Evolutionary conservation across 1,284 basidiomycete species (phyloP).

Genomic region (Sparassis latifolia): DNA sequence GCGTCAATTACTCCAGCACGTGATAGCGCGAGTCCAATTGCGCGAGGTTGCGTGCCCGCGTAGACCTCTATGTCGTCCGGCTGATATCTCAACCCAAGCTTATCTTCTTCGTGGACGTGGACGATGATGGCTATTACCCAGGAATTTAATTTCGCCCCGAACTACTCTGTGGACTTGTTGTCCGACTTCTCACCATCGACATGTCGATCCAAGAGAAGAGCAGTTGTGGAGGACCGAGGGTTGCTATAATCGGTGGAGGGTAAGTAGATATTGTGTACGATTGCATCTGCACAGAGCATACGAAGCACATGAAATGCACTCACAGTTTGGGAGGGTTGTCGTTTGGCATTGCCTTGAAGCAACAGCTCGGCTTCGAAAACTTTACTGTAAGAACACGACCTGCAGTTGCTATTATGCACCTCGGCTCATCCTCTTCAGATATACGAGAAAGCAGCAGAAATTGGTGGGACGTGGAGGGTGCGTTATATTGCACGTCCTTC

Average conservation of each 20-base stretch:
- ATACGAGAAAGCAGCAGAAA: constrained; percentile 22
- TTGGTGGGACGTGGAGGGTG: constrained; percentile 30
- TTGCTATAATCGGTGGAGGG: constrained; percentile 1
- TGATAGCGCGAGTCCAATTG: too few relatives aligned
- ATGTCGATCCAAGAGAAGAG: too few relatives aligned
- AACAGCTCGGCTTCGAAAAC: constrained; percentile 16
- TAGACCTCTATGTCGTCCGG: too few relatives aligned
- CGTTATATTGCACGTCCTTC: constrained; percentile 2
- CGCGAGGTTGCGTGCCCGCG: too few relatives aligned
- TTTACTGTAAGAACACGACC: constrained; percentile 16
- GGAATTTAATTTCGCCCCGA: too few relatives aligned
- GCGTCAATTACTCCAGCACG: too few relatives aligned
- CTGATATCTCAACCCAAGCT: too few relatives aligned
- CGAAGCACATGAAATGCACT: neutral
- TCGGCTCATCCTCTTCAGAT: constrained; percentile 15
- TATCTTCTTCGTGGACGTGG: too few relatives aligned
- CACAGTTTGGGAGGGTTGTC: constrained; percentile 19
- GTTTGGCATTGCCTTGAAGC: constrained; percentile 18
- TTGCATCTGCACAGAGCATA: neutral
- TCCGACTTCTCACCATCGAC: too few relatives aligned
- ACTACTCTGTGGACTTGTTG: too few relatives aligned
- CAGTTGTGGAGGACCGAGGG: neutral
- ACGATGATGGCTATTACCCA: too few relatives aligned
- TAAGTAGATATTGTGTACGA: neutral
- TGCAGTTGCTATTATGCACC: neutral